phyloP scores from a whole-genome alignment of 2,329 filamentous ascomycete species.

The Ascochyta koolunga region DNA sequence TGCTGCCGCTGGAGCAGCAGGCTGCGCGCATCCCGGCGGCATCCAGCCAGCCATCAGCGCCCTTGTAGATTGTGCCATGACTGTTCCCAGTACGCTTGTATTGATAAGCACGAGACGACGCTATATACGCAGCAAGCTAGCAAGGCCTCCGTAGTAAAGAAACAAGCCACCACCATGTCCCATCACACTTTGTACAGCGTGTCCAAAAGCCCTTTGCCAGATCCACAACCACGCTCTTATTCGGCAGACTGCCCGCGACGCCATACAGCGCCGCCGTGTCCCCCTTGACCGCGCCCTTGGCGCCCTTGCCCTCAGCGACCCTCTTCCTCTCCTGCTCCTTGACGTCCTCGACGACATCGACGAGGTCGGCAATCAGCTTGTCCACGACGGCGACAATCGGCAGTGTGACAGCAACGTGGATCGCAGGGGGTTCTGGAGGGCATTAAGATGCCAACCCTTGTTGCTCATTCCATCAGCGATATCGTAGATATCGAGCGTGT shows the following conservation, averaged over 20 bases:
- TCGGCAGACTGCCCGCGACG: constrained; percentile 90
- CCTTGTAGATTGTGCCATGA: constrained; percentile 17
- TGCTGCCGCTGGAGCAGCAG: constrained; percentile 62
- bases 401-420: constrained; percentile 92
- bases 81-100: constrained; percentile 7
- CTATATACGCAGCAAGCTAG: not conserved
- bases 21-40: constrained; percentile 70
- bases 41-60: constrained; percentile 6
- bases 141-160: not conserved
- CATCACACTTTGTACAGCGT: constrained; percentile 84
- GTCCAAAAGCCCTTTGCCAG: constrained; percentile 91
- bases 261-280: constrained; percentile 91
- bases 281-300: constrained; percentile 65
- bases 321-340: constrained; percentile 80
- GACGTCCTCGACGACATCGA: constrained; percentile 68
- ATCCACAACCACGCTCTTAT: constrained; percentile 93
- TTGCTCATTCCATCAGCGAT: constrained; percentile 85
- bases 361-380: constrained; percentile 73
- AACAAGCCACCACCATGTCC: constrained; percentile 44
- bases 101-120: not conserved
- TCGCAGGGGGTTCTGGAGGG: constrained; percentile 89
- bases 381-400: constrained; percentile 85
- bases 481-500: constrained; percentile 89
- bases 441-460: constrained; percentile 94
- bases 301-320: constrained; percentile 70